Conservation (phyloP, 164 flowering plant species). For the Magnolia kwangsiensis region DNA sequence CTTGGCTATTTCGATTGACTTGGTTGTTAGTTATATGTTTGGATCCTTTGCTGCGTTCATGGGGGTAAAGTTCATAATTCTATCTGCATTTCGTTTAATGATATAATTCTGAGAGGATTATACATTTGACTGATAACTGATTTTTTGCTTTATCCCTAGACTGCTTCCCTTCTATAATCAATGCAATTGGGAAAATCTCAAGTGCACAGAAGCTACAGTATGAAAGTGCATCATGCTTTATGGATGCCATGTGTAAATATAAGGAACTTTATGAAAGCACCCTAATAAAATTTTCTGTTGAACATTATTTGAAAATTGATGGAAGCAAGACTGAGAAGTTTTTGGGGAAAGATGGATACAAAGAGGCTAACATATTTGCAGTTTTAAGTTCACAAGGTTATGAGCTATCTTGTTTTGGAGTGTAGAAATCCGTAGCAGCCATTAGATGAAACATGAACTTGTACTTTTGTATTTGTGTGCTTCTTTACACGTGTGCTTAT, state of each 20-base stretch:
- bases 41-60: too few species aligned
- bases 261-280: conserved; percentile 59
- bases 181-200: too few species aligned
- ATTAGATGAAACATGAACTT: too few species aligned
- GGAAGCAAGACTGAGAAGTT: conserved; percentile 41
- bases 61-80: conserved; percentile 55
- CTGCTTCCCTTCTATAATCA: too few species aligned
- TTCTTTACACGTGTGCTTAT: too few species aligned
- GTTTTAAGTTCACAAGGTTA: conserved; percentile 31
- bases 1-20: too few species aligned
- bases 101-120: background rate
- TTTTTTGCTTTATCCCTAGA: too few species aligned
- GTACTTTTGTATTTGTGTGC: too few species aligned
- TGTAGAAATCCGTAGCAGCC: too few species aligned
- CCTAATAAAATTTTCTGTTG: conserved; percentile 21
- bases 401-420: conserved; percentile 39
- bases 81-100: background rate
- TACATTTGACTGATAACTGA: background rate
- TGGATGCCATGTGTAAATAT: conserved; percentile 38
- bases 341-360: conserved; percentile 30
- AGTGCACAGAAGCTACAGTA: too few species aligned
- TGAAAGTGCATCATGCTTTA: too few species aligned
- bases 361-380: conserved; percentile 31
- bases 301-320: conserved; percentile 53
- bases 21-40: too few species aligned